A percentile compares a stretch with the other conserved stretches of the same genome.
Conservation (phyloP, 306 rosid genomes). For the Citrullus amarus region DNA sequence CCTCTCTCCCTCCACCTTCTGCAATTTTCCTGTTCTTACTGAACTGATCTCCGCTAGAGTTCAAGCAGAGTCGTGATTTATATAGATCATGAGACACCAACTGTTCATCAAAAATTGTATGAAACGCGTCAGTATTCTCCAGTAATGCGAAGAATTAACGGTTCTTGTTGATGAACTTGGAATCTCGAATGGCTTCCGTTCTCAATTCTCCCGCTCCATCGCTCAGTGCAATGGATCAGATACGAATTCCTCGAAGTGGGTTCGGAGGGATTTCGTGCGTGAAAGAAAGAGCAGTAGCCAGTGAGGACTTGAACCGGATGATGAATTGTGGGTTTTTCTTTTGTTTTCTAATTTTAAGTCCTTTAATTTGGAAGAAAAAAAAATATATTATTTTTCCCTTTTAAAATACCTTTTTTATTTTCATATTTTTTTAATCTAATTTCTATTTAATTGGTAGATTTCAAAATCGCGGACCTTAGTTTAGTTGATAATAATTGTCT, state of each 20-base stretch:
- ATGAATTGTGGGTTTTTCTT: not conserved
- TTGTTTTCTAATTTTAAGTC: no score
- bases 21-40: not conserved
- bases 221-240: conserved; percentile 1
- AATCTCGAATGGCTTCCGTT: not conserved
- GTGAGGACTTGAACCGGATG: not conserved
- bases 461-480: no score
- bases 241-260: conserved; percentile 2
- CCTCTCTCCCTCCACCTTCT: not conserved
- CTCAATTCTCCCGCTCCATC: not conserved
- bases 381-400: no score
- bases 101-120: not conserved
- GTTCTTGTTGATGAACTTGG: not conserved
- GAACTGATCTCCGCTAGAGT: not conserved
- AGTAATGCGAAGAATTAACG: not conserved
- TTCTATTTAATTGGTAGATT: no score
- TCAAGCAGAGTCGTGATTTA: not conserved
- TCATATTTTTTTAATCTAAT: no score
- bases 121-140: not conserved
- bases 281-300: not conserved
- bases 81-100: not conserved
- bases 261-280: not conserved
- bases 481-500: no score
- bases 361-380: no score
- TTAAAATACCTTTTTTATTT: no score